Percentiles rank a stretch among this genome's conserved stretches.
Conservation (phyloP, 2,329 filamentous ascomycete species). For the Colletotrichum tofieldiae region DNA sequence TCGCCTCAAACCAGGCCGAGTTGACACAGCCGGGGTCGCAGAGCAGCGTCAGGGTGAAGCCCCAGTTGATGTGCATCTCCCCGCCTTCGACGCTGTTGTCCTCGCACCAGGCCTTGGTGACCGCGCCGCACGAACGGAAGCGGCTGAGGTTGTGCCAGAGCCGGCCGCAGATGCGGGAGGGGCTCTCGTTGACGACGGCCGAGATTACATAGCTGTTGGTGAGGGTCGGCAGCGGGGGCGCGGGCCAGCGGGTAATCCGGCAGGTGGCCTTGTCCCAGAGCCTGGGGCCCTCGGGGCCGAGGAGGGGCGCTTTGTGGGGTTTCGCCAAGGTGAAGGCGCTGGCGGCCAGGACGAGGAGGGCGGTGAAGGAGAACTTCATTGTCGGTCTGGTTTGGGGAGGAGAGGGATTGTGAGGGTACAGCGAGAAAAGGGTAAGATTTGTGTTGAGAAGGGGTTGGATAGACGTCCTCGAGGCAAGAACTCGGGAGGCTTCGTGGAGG, state of each 20-base stretch:
- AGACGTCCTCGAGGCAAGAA: not conserved
- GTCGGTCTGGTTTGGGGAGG: no score
- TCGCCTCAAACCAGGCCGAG: not conserved
- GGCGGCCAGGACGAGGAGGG: not conserved
- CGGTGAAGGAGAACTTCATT: not conserved
- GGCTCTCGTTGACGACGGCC: not conserved
- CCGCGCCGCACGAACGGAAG: slow-evolving; percentile 2
- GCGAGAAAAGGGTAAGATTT: not conserved
- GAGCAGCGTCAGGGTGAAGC: not conserved
- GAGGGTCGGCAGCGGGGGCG: not conserved
- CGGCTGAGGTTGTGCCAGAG: slow-evolving; percentile 6
- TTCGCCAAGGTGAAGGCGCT: not conserved
- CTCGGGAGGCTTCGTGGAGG: not conserved
- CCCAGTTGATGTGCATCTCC: not conserved
- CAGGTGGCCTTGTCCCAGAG: not conserved
- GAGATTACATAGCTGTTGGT: not conserved
- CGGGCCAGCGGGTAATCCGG: not conserved
- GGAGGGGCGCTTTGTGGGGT: not conserved
- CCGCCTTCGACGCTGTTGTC: not conserved
- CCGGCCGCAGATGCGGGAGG: not conserved
- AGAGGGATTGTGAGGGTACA: not conserved
- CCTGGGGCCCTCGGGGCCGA: not conserved
- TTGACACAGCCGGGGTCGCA: not conserved
- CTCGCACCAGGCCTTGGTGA: not conserved
- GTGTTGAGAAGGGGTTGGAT: not conserved